These are phyloP conservation scores for Panus rudis DNA, from an alignment of 768 basidiomycete species.

Conservation along the genomic window DNA sequence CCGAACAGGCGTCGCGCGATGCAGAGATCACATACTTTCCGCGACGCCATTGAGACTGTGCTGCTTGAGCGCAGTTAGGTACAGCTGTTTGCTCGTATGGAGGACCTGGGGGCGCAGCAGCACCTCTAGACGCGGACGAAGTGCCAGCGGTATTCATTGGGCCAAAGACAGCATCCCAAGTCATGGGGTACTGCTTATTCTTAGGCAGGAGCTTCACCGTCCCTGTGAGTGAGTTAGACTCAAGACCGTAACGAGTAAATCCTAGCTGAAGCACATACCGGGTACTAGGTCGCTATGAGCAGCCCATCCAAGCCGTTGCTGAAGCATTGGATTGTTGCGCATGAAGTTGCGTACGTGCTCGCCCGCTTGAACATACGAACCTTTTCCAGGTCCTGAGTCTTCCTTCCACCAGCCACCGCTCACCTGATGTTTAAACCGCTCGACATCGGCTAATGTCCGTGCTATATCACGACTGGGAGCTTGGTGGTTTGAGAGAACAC, in stretches of 20 bases:
- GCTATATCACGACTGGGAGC: conserved; percentile 25
- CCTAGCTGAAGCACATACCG: neutral
- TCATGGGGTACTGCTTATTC: neutral
- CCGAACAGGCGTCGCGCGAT: neutral
- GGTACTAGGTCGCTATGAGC: too few species aligned
- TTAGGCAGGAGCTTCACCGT: neutral
- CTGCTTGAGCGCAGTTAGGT: too few species aligned
- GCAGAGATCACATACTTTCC: neutral
- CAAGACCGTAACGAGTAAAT: neutral
- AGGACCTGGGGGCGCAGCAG: too few species aligned
- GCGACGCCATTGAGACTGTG: neutral
- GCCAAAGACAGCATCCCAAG: neutral
- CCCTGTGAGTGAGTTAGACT: neutral
- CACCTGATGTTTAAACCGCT: conserved; percentile 19
- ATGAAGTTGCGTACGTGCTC: conserved; percentile 10
- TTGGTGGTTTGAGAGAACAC: conserved; percentile 34
- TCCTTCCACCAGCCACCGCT: conserved; percentile 17
- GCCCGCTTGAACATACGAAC: conserved; percentile 14
- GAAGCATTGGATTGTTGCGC: conserved; percentile 10
- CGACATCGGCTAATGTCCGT: conserved; percentile 10
- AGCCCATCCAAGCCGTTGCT: conserved; percentile 20
- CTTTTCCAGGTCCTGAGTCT: neutral
- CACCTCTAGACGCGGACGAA: too few species aligned
- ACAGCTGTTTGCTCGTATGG: too few species aligned
- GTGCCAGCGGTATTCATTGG: too few species aligned